Evolutionary conservation across 1,284 basidiomycete species (phyloP).

Genomic region (Pascua sp.): DNA sequence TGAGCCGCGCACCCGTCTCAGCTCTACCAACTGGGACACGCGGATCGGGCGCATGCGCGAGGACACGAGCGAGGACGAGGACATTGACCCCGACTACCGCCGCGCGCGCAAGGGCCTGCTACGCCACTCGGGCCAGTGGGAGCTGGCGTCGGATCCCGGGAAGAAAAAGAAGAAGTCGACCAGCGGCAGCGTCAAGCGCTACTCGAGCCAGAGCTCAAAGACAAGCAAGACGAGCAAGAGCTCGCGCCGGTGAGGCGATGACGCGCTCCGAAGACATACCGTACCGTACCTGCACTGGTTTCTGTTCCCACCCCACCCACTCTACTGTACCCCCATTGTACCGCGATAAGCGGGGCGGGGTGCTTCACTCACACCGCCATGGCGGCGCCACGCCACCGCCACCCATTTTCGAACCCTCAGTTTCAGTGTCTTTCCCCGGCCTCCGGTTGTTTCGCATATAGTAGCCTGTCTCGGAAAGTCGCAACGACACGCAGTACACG

Average conservation of each 20-base stretch:
- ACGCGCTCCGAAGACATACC: background rate
- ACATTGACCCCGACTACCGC: conserved; percentile 33
- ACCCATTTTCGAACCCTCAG: too few species aligned
- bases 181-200: conserved; percentile 11
- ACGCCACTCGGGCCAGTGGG: conserved; percentile 1
- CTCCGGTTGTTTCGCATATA: too few species aligned
- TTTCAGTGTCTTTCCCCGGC: too few species aligned
- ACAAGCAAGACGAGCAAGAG: conserved; percentile 7
- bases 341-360: background rate
- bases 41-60: conserved; percentile 43
- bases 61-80: conserved; percentile 43
- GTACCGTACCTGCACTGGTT: background rate
- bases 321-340: background rate
- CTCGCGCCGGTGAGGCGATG: background rate
- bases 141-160: background rate
- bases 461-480: too few species aligned
- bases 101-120: conserved; percentile 24
- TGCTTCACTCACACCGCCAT: background rate
- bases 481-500: too few species aligned
- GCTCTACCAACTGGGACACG: conserved; percentile 31
- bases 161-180: conserved; percentile 8
- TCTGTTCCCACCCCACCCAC: background rate
- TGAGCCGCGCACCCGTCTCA: conserved; percentile 1
- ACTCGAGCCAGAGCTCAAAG: background rate
- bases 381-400: background rate